A percentile compares a stretch with the other conserved stretches of the same genome.
phyloP scores from a whole-genome alignment of 2,329 filamentous ascomycete genomes.

The Aureobasidium sp. region DNA sequence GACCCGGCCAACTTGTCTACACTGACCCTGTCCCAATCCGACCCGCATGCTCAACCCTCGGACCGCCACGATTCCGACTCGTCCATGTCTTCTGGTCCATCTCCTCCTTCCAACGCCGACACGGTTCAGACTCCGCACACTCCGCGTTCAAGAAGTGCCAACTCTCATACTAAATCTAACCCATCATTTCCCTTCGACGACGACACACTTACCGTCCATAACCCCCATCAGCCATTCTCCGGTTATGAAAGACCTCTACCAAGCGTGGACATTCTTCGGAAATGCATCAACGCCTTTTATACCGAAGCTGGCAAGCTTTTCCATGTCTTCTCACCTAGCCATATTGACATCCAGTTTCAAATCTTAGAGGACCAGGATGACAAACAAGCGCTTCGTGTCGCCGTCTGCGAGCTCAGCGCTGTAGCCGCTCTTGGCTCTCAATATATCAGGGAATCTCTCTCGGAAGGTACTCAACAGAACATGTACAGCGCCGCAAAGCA shows the following conservation, averaged over 20 bases:
- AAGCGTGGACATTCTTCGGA: background rate
- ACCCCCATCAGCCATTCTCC: background rate
- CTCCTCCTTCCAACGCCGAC: background rate
- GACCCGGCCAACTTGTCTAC: background rate
- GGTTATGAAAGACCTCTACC: background rate
- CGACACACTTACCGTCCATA: background rate
- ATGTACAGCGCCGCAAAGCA: constrained; percentile 1
- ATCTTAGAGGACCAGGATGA: background rate
- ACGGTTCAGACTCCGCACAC: background rate
- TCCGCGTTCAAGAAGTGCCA: background rate
- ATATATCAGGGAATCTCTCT: background rate
- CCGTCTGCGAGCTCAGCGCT: constrained; percentile 4
- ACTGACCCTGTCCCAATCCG: background rate
- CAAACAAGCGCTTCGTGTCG: background rate
- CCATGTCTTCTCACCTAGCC: background rate
- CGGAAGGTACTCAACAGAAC: background rate
- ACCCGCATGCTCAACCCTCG: background rate
- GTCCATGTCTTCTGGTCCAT: background rate
- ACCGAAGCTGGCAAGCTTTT: background rate
- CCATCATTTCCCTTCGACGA: background rate
- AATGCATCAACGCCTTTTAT: background rate
- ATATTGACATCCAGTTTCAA: background rate
- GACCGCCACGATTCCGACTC: background rate
- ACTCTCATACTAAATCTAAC: background rate
- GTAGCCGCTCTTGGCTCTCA: constrained; percentile 7